Conservation (phyloP, 169 alveolate genomes). For the Hepatocystis sp. region DNA sequence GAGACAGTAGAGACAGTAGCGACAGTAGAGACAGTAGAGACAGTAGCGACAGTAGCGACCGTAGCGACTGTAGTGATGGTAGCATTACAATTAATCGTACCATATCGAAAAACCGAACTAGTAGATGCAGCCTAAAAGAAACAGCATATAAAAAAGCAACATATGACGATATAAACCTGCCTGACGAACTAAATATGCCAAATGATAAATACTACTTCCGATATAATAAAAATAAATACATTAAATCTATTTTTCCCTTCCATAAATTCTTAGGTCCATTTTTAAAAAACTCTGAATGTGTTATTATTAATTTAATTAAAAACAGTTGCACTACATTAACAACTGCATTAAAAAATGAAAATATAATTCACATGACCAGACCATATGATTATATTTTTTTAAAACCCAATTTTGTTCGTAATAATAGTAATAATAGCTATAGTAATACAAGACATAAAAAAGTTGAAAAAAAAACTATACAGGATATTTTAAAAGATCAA, state of each 20-base stretch:
- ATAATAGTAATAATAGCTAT: no score
- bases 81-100: no score
- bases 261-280: constrained; percentile 72
- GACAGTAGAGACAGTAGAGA: background rate
- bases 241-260: constrained; percentile 33
- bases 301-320: constrained; percentile 55
- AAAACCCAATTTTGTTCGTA: no score
- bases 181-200: no score
- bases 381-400: constrained; percentile 42
- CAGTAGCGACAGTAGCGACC: background rate
- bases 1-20: background rate
- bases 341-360: constrained; percentile 59
- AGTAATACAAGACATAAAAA: no score
- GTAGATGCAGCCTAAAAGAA: no score
- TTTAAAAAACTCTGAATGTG: constrained; percentile 54
- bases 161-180: no score
- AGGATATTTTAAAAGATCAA: no score
- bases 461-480: background rate
- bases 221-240: constrained; percentile 14
- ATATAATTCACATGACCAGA: constrained; percentile 40
- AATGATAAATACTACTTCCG: no score
- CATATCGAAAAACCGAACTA: no score
- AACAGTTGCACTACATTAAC: constrained; percentile 69
- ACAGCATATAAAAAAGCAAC: no score
- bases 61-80: background rate